A percentile compares a stretch with the other conserved stretches of the same genome.
These are phyloP conservation scores for Gnaphalium uliginosum DNA, from an alignment of 129 eudicot genomes.

Conservation along the genomic window DNA sequence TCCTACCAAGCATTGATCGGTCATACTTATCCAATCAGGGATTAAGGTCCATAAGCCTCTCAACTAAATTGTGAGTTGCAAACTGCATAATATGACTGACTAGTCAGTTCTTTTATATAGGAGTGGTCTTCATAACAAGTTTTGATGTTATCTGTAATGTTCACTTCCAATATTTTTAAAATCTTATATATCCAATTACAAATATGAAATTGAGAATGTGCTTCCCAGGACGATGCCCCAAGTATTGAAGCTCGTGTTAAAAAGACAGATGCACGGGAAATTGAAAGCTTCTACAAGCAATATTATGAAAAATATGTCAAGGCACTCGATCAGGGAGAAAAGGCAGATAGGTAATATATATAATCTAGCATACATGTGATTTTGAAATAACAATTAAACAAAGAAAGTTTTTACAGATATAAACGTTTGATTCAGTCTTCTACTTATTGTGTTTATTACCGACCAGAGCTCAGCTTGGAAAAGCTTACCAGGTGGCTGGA, in stretches of 20 bases:
- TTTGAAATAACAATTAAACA: not conserved
- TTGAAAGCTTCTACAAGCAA: conserved; percentile 92
- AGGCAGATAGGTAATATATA: conserved; percentile 69
- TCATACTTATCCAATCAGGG: not conserved
- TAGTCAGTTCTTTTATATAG: not conserved
- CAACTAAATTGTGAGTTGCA: conserved; percentile 4
- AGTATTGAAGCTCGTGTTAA: conserved; percentile 79
- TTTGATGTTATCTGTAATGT: not conserved
- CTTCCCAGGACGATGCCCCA: conserved; percentile 72
- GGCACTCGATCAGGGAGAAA: conserved; percentile 91
- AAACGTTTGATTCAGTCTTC: conserved; percentile 5
- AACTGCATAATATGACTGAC: conserved; percentile 9
- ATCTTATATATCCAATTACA: not conserved
- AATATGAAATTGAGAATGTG: conserved; percentile 24
- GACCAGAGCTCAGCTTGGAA: conserved; percentile 86
- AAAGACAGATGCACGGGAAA: conserved; percentile 92
- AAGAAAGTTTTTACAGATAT: not conserved
- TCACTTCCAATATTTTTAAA: conserved; percentile 4
- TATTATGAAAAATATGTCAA: conserved; percentile 86
- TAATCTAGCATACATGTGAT: conserved; percentile 6
- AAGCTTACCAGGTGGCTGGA: conserved; percentile 97
- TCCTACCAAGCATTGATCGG: not conserved
- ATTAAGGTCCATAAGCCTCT: conserved; percentile 23
- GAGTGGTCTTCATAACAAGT: not conserved
- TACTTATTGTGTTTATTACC: conserved; percentile 14